Evolutionary conservation across 495 filamentous ascomycete species (phyloP), one percentile per base, ranked within the genome.

Genomic region (Barbatosphaeria neglecta): DNA sequence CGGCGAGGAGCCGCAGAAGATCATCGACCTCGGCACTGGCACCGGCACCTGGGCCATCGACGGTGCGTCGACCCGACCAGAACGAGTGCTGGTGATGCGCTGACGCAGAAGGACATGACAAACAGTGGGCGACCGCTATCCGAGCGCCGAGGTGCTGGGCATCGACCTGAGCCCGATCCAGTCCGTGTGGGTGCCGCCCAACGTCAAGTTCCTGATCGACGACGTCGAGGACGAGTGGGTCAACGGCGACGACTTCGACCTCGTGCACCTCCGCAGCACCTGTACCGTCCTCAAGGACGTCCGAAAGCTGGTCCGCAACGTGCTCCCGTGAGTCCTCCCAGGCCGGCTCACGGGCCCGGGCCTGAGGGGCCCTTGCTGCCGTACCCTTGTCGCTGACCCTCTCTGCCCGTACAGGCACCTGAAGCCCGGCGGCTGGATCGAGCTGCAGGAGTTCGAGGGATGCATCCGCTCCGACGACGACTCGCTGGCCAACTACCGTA

Each of bases 11-110:
- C 73, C 75, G 2, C 53, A 69, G 38, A 63, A 61, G 42, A 75
- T 82, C 22, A 66, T 84, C 22, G 80, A 82, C 50, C 68, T 82
- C 20, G 78, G 80, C 25, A 79, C 76, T 1, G 76, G 76, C n/a
- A 78, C 75, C 0, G 77, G 69, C 18, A 64, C 69, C 52, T 83
- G 80, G 80, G 72, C 78, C 1, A 77, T 83, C 40, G 78, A 81
- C 49, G 67, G 76, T 64, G 59, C 62, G 72, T 52, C 41, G 54
- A 48, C 43, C 31, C 40, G 44, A 23, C 49, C 28, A 2, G 6
- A 43, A 22, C 22, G 7, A 28, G 13, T 22, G 18, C 23, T 38
- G 6, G 10, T 2, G 15, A 1, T 16, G 10, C 17, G n/a, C n/a
- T 25, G 18, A 37, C 39, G 8, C 49, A 56, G 51, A n/a, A n/a